Evolutionary conservation across 768 basidiomycete genomes (phyloP).

Genomic region (Suillus cothurnatus): DNA sequence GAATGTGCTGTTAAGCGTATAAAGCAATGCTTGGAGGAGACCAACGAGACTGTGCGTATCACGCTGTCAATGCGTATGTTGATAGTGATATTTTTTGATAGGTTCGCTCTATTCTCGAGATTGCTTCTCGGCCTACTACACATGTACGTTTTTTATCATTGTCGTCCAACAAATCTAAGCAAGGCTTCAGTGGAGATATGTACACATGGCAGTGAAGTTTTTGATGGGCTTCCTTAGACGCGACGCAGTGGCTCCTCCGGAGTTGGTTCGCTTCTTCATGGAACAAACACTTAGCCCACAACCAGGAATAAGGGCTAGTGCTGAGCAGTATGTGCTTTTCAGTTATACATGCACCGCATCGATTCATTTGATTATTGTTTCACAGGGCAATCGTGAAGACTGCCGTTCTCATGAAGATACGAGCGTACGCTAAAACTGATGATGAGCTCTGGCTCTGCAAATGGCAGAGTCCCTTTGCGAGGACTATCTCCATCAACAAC

Average conservation of each 20-base stretch:
- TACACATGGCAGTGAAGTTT: constrained; percentile 69
- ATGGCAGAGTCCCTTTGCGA: constrained; percentile 66
- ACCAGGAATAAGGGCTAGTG: constrained; percentile 61
- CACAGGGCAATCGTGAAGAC: constrained; percentile 67
- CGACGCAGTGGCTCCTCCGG: constrained; percentile 55
- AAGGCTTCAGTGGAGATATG: constrained; percentile 72
- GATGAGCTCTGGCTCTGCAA: constrained; percentile 75
- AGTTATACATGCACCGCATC: neutral
- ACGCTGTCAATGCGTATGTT: neutral
- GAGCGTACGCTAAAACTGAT: constrained; percentile 63
- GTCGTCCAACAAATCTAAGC: constrained; percentile 12
- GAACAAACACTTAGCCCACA: constrained; percentile 71
- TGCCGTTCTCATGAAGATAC: constrained; percentile 70
- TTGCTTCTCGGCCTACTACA: constrained; percentile 63
- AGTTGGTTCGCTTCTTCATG: constrained; percentile 64
- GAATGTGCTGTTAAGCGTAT: constrained; percentile 45
- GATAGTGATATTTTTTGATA: constrained; percentile 28
- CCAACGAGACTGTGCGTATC: constrained; percentile 50
- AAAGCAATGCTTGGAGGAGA: constrained; percentile 45
- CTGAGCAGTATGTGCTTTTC: constrained; percentile 54
- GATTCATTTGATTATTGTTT: neutral
- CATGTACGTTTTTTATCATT: constrained; percentile 55
- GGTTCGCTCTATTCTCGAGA: constrained; percentile 60
- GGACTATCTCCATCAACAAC: constrained; percentile 47
- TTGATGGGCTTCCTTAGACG: constrained; percentile 63